phyloP scores from a whole-genome alignment of 1,284 basidiomycete genomes.

The Apiotrichum montevideense region DNA sequence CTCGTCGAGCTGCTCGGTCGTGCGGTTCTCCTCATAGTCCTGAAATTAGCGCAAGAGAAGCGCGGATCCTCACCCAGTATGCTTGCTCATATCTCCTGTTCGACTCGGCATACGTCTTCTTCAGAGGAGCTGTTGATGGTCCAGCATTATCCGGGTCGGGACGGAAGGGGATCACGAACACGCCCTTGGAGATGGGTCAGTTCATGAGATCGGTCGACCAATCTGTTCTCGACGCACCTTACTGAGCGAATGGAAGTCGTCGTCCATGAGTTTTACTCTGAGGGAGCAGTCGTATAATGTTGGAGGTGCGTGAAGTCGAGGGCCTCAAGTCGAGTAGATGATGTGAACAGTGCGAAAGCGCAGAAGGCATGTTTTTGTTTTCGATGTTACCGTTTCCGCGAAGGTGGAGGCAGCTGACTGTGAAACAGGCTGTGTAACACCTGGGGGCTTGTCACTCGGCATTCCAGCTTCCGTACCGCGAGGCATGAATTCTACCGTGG shows the following conservation, averaged over 20 bases:
- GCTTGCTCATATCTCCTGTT: constrained; percentile 16
- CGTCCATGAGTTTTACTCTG: not conserved
- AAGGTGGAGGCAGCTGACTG: not conserved
- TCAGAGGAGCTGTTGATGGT: constrained; percentile 14
- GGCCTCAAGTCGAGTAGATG: too few species aligned
- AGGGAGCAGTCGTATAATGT: too few species aligned
- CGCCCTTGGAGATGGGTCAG: constrained; percentile 23
- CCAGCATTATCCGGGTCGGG: too few species aligned
- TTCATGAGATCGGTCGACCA: too few species aligned
- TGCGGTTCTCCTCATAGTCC: constrained; percentile 23
- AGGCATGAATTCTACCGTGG: too few species aligned
- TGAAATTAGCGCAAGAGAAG: constrained; percentile 2
- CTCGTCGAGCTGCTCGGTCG: constrained; percentile 31
- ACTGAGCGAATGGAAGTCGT: constrained; percentile 32
- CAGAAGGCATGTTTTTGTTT: not conserved
- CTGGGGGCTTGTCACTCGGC: too few species aligned
- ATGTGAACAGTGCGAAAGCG: constrained; percentile 9
- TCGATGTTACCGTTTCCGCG: too few species aligned
- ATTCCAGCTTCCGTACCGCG: too few species aligned
- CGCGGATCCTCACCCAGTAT: constrained; percentile 12
- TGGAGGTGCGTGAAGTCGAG: too few species aligned
- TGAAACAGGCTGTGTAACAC: not conserved
- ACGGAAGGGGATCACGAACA: constrained; percentile 31
- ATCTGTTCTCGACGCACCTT: constrained; percentile 17
- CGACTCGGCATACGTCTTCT: constrained; percentile 20